These are phyloP conservation scores for Plantago coronopus DNA, from an alignment of 305 asterid genomes.

Conservation along the genomic window DNA sequence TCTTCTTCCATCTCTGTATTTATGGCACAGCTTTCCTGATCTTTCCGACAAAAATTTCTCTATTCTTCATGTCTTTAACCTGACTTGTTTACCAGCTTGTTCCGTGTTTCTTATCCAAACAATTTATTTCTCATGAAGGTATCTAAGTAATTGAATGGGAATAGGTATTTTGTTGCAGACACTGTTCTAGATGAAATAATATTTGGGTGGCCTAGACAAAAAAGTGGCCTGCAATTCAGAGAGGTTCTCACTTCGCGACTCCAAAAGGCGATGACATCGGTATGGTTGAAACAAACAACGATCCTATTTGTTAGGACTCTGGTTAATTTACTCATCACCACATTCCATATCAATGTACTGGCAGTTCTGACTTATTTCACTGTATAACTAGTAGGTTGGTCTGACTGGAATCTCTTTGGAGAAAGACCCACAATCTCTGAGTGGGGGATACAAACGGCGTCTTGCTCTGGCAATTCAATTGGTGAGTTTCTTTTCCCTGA, in stretches of 20 bases:
- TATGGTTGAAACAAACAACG: conserved; percentile 28
- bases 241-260: conserved; percentile 82
- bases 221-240: conserved; percentile 60
- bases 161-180: conserved; percentile 85
- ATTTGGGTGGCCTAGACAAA: conserved; percentile 95
- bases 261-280: conserved; percentile 79
- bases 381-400: conserved; percentile 61
- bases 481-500: conserved; percentile 37
- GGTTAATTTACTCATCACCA: conserved; percentile 19
- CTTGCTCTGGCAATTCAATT: conserved; percentile 93
- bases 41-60: conserved; percentile 13
- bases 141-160: conserved; percentile 33
- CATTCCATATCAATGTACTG: background rate
- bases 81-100: background rate
- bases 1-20: conserved; percentile 7
- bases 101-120: conserved; percentile 8
- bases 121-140: conserved; percentile 20
- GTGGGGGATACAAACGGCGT: conserved; percentile 96
- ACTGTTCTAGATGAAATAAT: conserved; percentile 79
- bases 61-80: background rate
- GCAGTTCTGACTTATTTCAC: conserved; percentile 19
- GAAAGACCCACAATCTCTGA: conserved; percentile 80
- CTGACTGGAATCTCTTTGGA: conserved; percentile 82
- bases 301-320: conserved; percentile 18
- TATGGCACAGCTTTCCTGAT: conserved; percentile 10